Conservation (phyloP, 2,329 filamentous ascomycete species). For the Dactylella cylindrospora region DNA sequence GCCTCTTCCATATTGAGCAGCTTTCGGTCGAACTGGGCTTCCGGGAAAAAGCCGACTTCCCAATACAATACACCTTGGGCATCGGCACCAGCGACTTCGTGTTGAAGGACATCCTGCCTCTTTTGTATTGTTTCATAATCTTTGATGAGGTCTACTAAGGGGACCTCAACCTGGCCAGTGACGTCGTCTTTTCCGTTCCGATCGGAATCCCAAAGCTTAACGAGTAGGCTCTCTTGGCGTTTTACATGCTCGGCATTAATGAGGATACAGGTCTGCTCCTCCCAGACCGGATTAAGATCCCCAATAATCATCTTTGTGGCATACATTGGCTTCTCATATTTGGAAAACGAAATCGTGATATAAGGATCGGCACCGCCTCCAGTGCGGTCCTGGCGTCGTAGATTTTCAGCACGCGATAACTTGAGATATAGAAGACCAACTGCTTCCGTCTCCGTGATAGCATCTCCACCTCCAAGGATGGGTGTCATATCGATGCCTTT, state of each 20-base stretch:
- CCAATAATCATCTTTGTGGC: conserved; percentile 95
- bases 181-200: conserved; percentile 86
- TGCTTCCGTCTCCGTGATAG: conserved; percentile 84
- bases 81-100: conserved; percentile 76
- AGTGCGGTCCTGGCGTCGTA: conserved; percentile 90
- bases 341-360: conserved; percentile 91
- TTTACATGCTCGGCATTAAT: conserved; percentile 89
- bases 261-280: conserved; percentile 80
- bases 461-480: conserved; percentile 86
- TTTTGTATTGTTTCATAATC: conserved; percentile 91
- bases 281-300: conserved; percentile 88
- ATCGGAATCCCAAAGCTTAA: conserved; percentile 96
- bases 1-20: conserved; percentile 69
- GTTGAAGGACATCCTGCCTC: conserved; percentile 77
- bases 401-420: conserved; percentile 79
- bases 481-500: conserved; percentile 76
- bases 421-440: conserved; percentile 86
- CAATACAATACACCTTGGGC: conserved; percentile 95
- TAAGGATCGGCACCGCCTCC: conserved; percentile 95
- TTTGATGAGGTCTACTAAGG: conserved; percentile 91
- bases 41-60: conserved; percentile 94
- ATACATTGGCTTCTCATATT: conserved; percentile 97
- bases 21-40: conserved; percentile 81
- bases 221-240: conserved; percentile 85
- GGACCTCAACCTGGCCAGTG: conserved; percentile 89